Evolutionary conservation across 2,329 filamentous ascomycete genomes (phyloP), one percentile per base, ranked within the genome.

Genomic region (Plenodomus biglobosus): DNA sequence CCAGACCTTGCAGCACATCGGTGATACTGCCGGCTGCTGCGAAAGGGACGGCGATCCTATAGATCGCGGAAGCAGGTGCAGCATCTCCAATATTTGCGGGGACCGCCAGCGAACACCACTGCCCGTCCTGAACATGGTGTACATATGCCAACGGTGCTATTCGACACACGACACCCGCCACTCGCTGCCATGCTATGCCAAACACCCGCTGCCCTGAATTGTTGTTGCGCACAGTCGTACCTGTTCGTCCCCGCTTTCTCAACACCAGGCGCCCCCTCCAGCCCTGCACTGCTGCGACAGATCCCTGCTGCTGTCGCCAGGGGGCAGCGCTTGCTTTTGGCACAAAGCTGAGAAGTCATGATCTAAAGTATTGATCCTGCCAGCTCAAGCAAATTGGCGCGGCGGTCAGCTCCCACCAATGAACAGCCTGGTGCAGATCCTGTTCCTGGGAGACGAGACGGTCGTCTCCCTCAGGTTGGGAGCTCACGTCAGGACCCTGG

Each of bases 381-480:
- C 39, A 40, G 40, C 45, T 38, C 35, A 37, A 44, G 36, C 40
- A 41, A 38, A 18, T 42, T 36, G 45, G 52, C 41, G 46, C 48
- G 44, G 44, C 46, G 36, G 18, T 40, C 40, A 17, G 30, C 27
- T 39, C 24, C 46, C 39, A 50, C 52, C 52, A 58, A 58, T 52
- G 36, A 45, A 32, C 44, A 40, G 30, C 27, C 40, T 46, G 37
- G 32, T 37, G 41, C 43, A 24, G 36, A 52, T 51, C 56, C 55
- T 58, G 44, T 37, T 44, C 20, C 38, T 35, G 48, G 56, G 55
- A 59, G 55, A 58, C 55, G 56, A 58, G 38, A 46, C 40, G 46
- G 24, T 59, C 56, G 56, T 59, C 56, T 59, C 56, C 56, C 40
- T 37, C 27, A 34, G 20, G 38, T 39, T 56, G 56, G 56, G 56